Conservation (phyloP, 179 eudicot genomes). For the Spinacia oleracea region DNA sequence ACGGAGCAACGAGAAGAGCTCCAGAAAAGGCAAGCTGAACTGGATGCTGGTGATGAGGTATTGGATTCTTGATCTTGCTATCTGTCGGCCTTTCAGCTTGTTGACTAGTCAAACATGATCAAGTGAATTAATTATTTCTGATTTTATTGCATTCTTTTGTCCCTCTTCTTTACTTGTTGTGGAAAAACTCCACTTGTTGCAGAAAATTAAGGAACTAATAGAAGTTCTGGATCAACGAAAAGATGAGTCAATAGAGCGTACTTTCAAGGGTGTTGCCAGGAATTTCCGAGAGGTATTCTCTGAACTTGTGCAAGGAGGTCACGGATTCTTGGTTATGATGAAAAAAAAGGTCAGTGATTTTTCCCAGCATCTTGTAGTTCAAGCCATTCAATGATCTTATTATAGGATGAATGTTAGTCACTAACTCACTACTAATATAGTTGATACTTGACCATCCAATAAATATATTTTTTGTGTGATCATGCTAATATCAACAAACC, state of each 20-base stretch:
- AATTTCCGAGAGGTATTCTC: conserved; percentile 96
- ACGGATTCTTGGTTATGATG: conserved; percentile 93
- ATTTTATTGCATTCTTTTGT: background rate
- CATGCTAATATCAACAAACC: too few relatives aligned
- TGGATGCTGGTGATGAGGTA: conserved; percentile 99
- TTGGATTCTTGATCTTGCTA: background rate
- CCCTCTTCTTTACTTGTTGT: conserved; percentile 10
- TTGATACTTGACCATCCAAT: background rate
- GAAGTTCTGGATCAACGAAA: conserved; percentile 82
- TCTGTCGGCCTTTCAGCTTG: conserved; percentile 12
- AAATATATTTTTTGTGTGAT: background rate
- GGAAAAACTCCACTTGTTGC: conserved; percentile 31
- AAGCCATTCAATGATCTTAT: background rate
- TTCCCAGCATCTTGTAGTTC: background rate
- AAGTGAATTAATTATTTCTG: background rate
- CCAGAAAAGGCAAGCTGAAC: conserved; percentile 89
- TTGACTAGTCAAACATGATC: background rate
- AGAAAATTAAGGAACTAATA: conserved; percentile 93
- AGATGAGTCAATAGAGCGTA: conserved; percentile 97
- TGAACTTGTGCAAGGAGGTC: conserved; percentile 98
- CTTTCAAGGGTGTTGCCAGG: conserved; percentile 97
- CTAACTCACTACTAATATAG: background rate
- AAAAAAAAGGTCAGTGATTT: conserved; percentile 78
- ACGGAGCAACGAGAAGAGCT: conserved; percentile 97
- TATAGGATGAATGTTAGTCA: background rate